Evolutionary conservation across 306 rosid genomes (phyloP).

Genomic region (Arachis stenosperma): DNA sequence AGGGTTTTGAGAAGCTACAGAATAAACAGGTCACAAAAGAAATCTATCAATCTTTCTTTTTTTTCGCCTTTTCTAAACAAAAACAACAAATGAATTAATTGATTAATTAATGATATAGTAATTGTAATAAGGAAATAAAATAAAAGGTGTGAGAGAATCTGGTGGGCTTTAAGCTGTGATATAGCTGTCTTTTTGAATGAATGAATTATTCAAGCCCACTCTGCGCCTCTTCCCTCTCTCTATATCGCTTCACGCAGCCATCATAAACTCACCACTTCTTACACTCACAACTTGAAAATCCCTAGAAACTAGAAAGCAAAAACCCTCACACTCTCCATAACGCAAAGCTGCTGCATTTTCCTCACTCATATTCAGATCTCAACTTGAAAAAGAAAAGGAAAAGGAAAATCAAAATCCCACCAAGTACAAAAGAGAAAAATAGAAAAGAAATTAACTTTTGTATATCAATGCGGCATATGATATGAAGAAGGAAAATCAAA

Average conservation of each 20-base stretch:
- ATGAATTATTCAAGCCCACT: conserved; percentile 45
- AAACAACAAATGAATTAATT: too few species aligned
- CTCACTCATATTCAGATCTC: conserved; percentile 52
- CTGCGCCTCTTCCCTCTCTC: neutral
- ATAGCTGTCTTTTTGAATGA: conserved; percentile 71
- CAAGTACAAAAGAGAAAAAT: neutral
- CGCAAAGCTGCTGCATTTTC: conserved; percentile 32
- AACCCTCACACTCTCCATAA: conserved; percentile 20
- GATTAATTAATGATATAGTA: neutral
- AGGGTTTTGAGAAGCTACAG: conserved; percentile 2
- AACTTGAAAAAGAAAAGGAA: neutral
- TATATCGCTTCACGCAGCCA: neutral
- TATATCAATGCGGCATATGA: conserved; percentile 66
- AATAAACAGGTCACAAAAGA: neutral
- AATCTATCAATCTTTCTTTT: neutral
- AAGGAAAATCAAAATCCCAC: conserved; percentile 20
- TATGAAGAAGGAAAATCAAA: conserved; percentile 66
- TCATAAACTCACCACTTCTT: conserved; percentile 15
- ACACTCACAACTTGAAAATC: conserved; percentile 50
- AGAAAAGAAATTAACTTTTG: conserved; percentile 38
- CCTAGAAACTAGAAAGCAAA: conserved; percentile 43
- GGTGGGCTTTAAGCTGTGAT: conserved; percentile 89
- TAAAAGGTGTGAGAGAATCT: conserved; percentile 44
- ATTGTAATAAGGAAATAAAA: neutral
- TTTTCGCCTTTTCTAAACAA: too few species aligned